A percentile compares a stretch with the other conserved stretches of the same genome.
phyloP scores from a whole-genome alignment of 2,329 filamentous ascomycete species.

The Blastomyces gilchristii region DNA sequence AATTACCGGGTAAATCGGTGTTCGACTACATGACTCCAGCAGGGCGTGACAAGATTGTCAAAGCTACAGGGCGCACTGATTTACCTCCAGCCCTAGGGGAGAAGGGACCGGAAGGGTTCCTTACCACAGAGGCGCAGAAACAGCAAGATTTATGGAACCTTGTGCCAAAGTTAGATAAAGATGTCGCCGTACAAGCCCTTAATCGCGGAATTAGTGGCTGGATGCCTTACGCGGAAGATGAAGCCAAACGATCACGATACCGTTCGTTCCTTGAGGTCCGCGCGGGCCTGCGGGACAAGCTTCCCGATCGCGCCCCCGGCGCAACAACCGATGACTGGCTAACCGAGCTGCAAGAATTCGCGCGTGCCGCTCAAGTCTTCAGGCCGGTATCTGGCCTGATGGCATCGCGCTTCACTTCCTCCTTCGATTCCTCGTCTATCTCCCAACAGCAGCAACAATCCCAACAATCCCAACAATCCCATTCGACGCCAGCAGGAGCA shows the following conservation, averaged over 20 bases:
- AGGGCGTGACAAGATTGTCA: slow-evolving; percentile 64
- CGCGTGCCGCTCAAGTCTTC: slow-evolving; percentile 66
- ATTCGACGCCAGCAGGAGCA: slow-evolving; percentile 30
- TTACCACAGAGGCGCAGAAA: slow-evolving; percentile 53
- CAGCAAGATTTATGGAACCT: slow-evolving; percentile 48
- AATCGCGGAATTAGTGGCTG: slow-evolving; percentile 55
- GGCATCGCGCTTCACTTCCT: slow-evolving; percentile 83
- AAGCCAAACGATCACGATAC: slow-evolving; percentile 70
- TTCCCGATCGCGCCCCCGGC: slow-evolving; percentile 47
- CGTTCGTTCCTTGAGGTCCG: slow-evolving; percentile 68
- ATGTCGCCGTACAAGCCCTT: slow-evolving; percentile 58
- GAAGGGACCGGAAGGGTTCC: slow-evolving; percentile 53
- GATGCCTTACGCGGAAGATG: slow-evolving; percentile 77
- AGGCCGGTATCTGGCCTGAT: slow-evolving; percentile 85
- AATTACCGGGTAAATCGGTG: slow-evolving; percentile 81
- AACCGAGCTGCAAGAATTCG: slow-evolving; percentile 70
- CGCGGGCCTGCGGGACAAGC: slow-evolving; percentile 49
- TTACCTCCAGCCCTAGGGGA: slow-evolving; percentile 71
- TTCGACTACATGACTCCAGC: slow-evolving; percentile 83
- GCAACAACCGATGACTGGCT: slow-evolving; percentile 62
- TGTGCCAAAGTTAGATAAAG: slow-evolving; percentile 55
- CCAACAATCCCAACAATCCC: slow-evolving; percentile 4
- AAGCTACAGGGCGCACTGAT: slow-evolving; percentile 62
- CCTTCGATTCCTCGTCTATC: slow-evolving; percentile 36
- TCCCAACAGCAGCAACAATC: slow-evolving; percentile 13